Base-by-base conservation (phyloP, 2,329 filamentous ascomycete species). In the Talaromyces sp. region DNA sequence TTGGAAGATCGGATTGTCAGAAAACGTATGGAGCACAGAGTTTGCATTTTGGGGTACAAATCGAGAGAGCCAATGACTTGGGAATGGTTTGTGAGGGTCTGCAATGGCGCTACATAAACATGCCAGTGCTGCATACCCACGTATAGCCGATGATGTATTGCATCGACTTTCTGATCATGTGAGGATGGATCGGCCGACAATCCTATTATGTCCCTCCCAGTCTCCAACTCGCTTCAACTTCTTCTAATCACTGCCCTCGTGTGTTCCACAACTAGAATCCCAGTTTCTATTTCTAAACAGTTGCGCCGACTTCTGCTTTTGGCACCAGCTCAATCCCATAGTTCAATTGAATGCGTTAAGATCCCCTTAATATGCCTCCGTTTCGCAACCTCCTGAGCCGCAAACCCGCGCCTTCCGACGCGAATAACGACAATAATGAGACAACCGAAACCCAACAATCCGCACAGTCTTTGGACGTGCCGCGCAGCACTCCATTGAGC, bases 301-400 rank as follows among this genome's bases (percentile, higher is more conserved):
- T 14, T 19, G 10, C 8, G 10, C 14, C n/a, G 3, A 54, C 9
- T 22, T 22, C 31, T 19, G 2, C 22, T 22, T 14, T 52, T 37
- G n/a, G n/a, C 10, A 50, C 19, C 50, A 37, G 14, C 31, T 35
- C 27, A 35, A 19, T 54, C 22, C 31, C 10, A 54, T 54, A 37
- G 14, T 6, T 47, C 16, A 37, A 16, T 22, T 45, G n/a, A 39
- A 57, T 47, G 37, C 13, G 14, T 45, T 35, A 27, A 27, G 4
- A 27, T 59, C 16, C 60, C 65, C 49, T 65, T 63, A 81, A 69
- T 66, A 91, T 91, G 89, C 85, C 87, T 68, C 80, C 81, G 22
- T 90, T 92, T 74, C 88, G 90, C 70, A 92, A 92, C 76, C 87
- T 89, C 35, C 90, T 92, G 74, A 81, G 85, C 64, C 86, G 86